These are phyloP conservation scores for Exserohilum rostratum DNA, from an alignment of 2,329 filamentous ascomycete genomes.

Conservation along the genomic window DNA sequence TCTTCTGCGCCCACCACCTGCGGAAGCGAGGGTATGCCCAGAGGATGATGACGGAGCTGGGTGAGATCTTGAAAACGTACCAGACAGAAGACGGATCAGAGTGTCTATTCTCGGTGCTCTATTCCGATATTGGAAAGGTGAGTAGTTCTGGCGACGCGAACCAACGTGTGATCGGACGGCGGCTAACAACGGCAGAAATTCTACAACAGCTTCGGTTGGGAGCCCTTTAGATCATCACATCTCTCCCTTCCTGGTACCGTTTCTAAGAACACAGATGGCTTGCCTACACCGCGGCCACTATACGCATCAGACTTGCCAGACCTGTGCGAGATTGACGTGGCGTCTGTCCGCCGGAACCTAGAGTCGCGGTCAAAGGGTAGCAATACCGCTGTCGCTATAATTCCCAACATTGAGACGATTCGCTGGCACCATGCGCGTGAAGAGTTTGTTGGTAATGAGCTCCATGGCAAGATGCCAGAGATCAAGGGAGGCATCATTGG, in stretches of 20 bases:
- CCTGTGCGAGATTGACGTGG: conserved; percentile 69
- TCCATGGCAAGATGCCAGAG: conserved; percentile 63
- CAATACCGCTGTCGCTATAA: conserved; percentile 66
- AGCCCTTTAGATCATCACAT: conserved; percentile 74
- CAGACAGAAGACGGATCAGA: conserved; percentile 50
- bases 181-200: conserved; percentile 78
- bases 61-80: conserved; percentile 59
- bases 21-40: conserved; percentile 77
- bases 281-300: conserved; percentile 53
- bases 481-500: conserved; percentile 74
- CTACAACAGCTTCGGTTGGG: conserved; percentile 80
- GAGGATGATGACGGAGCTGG: conserved; percentile 77
- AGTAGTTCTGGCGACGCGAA: conserved; percentile 62
- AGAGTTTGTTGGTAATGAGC: conserved; percentile 72
- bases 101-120: conserved; percentile 76
- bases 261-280: conserved; percentile 3
- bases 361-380: conserved; percentile 45
- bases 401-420: conserved; percentile 71
- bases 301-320: conserved; percentile 65
- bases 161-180: conserved; percentile 39
- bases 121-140: conserved; percentile 77
- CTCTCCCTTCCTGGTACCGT: conserved; percentile 49
- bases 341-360: conserved; percentile 64
- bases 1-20: conserved; percentile 73
- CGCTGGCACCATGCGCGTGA: conserved; percentile 82